Base-by-base conservation (phyloP, 108 stramenopile species). In the Schizochytrium sp. region DNA sequence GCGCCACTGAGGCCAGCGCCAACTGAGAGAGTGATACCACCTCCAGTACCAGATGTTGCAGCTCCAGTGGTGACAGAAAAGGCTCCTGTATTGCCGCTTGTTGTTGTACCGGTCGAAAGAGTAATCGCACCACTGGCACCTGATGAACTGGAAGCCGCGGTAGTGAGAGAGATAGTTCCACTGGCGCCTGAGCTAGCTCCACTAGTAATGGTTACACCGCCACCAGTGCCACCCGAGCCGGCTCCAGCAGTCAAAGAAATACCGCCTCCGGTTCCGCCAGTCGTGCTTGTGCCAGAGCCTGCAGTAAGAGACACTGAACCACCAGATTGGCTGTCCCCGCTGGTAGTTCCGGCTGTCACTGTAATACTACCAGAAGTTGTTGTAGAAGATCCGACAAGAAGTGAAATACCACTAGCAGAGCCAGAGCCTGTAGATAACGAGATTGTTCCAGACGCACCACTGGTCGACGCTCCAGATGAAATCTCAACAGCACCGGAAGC, bases 91-190 rank as follows among this genome's bases (percentile, higher is more conserved):
- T 10, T 53, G 13, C 76, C 76, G 15, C 50, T 53, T n/a, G 15
- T 7, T n/a, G 76, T 55, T 38, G 76, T 55, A 0, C 76, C 76
- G 17, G 76, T 55, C 50, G 76, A 10, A 17, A 83, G n/a, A 47
- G 76, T 38, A n/a, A 83, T 10, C 10, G 76, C 76, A 10, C 76
- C 76, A 42, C 50, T 83, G 15, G 76, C 10, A 55, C 50, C 76
- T 69, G 64, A 38, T 12, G 76, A 40, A 10, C 50, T 40, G 19
- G 17, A 47, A 5, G 50, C 53, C 12, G 76, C 76, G 13, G 76
- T 83, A 8, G 88, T 50, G n/a, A 88, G 7, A 19, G 61, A 45
- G 13, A 88, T 88, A 3, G 0, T 38, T 47, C 88, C 88, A 4
- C 50, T 56, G 4, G 28, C 0, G 1, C 45, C 55, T 2, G 61